phyloP scores from a whole-genome alignment of 768 basidiomycete genomes.

The Agaricus subrufescens region DNA sequence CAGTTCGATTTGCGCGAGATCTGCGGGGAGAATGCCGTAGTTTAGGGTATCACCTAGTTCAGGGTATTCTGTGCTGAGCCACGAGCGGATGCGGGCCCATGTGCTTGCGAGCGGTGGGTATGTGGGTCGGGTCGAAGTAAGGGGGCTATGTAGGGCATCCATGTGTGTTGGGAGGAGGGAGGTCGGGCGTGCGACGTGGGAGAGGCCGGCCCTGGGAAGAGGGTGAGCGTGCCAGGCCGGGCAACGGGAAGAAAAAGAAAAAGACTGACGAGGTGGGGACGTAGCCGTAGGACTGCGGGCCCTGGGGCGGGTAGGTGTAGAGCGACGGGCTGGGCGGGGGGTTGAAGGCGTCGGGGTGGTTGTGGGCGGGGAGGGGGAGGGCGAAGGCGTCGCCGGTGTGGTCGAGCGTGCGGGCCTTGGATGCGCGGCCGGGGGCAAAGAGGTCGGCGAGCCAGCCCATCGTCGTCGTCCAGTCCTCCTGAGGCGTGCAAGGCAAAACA shows the following conservation, averaged over 20 bases:
- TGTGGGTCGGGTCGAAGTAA: slow-evolving; percentile 28
- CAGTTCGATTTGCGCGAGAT: slow-evolving; percentile 78
- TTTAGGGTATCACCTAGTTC: slow-evolving; percentile 96
- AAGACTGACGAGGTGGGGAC: slow-evolving; percentile 50
- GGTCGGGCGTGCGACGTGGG: slow-evolving; percentile 38
- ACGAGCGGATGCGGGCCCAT: slow-evolving; percentile 79
- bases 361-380: slow-evolving; percentile 70
- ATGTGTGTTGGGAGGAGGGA: slow-evolving; percentile 70
- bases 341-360: slow-evolving; percentile 53
- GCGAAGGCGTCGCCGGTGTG: slow-evolving; percentile 88
- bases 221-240: background rate
- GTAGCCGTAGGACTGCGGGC: slow-evolving; percentile 53
- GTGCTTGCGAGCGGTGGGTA: slow-evolving; percentile 82
- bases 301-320: slow-evolving; percentile 79
- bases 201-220: slow-evolving; percentile 27
- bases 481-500: background rate
- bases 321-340: slow-evolving; percentile 43
- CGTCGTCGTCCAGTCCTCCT: background rate
- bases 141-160: slow-evolving; percentile 40
- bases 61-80: slow-evolving; percentile 84
- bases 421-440: slow-evolving; percentile 50
- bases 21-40: slow-evolving; percentile 77
- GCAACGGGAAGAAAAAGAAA: background rate
- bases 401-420: slow-evolving; percentile 64
- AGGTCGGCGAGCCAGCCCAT: slow-evolving; percentile 77